phyloP scores from a whole-genome alignment of 768 basidiomycete genomes.

The Tylopilus sp. region DNA sequence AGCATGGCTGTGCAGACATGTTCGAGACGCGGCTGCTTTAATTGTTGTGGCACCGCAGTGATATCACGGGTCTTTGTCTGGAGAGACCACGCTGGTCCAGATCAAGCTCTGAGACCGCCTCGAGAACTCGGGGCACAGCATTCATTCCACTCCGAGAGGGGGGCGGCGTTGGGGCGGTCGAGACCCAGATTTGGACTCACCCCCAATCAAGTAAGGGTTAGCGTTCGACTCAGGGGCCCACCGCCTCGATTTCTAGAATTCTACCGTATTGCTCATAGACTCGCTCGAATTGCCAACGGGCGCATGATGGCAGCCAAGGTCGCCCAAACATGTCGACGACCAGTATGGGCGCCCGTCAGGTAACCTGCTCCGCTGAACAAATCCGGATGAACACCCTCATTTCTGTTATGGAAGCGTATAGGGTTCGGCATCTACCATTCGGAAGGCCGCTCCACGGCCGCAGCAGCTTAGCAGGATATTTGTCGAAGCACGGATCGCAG shows the following conservation, averaged over 20 bases:
- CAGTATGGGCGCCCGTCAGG: background rate
- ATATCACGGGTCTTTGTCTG: background rate
- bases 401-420: background rate
- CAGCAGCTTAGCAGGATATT: background rate
- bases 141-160: background rate
- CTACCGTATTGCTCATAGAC: background rate
- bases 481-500: background rate
- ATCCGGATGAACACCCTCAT: background rate
- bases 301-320: background rate
- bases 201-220: constrained; percentile 11
- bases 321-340: background rate
- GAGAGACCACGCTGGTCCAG: background rate
- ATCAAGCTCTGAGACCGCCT: background rate
- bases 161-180: background rate
- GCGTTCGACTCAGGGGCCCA: background rate
- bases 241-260: background rate
- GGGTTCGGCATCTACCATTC: background rate
- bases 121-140: background rate
- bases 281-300: background rate
- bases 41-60: background rate
- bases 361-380: background rate
- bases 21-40: background rate
- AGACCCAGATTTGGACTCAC: constrained; percentile 13
- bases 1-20: background rate
- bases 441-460: background rate